These are phyloP conservation scores for Aureobasidium sp. DNA, from an alignment of 2,329 filamentous ascomycete genomes.

Conservation along the genomic window DNA sequence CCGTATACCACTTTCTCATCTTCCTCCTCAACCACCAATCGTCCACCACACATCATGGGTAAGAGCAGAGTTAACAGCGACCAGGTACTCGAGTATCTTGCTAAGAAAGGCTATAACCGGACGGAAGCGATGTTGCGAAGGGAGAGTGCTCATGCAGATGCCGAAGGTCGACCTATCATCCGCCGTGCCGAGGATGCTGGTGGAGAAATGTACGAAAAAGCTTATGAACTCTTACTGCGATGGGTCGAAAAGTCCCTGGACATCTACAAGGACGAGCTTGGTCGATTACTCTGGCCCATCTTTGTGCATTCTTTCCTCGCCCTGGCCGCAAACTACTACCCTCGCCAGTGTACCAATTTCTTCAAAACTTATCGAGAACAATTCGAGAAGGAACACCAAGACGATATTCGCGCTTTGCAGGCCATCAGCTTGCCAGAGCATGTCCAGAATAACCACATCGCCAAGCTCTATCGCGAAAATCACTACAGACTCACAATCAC, in stretches of 20 bases:
- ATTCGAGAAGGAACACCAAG: constrained; percentile 71
- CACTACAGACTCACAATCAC: constrained; percentile 90
- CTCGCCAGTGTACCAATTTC: constrained; percentile 66
- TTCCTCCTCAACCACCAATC: neutral
- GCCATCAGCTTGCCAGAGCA: constrained; percentile 72
- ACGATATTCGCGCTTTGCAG: constrained; percentile 71
- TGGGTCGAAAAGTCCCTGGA: constrained; percentile 93
- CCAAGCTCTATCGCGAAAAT: constrained; percentile 74
- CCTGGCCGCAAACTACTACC: constrained; percentile 64
- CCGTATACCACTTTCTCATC: neutral
- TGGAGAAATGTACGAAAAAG: constrained; percentile 68
- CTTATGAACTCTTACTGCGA: constrained; percentile 46
- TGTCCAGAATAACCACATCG: constrained; percentile 65
- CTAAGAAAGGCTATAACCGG: constrained; percentile 88
- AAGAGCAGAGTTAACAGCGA: constrained; percentile 17
- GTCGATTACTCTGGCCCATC: constrained; percentile 82
- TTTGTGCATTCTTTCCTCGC: constrained; percentile 91
- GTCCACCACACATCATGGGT: neutral
- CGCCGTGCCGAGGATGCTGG: constrained; percentile 58
- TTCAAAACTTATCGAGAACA: constrained; percentile 59
- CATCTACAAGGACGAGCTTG: constrained; percentile 89
- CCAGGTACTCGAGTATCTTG: constrained; percentile 85
- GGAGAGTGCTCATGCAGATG: constrained; percentile 77
- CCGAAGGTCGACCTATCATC: constrained; percentile 70
- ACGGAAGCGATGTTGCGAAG: constrained; percentile 89